These are phyloP conservation scores for Pelargonium cotyledonis DNA, from an alignment of 441 rosid species.

Conservation along the genomic window DNA sequence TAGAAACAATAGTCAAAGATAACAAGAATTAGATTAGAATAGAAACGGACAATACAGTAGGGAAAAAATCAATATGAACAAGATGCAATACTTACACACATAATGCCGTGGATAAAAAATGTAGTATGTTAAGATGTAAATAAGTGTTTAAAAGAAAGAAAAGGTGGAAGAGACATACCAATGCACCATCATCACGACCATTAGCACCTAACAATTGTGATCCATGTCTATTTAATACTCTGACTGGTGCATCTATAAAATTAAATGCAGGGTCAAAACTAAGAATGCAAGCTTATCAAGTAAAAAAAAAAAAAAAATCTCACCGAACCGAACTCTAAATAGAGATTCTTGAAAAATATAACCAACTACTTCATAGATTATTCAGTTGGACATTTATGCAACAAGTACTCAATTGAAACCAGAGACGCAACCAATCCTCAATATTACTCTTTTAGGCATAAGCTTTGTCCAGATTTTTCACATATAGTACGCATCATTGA, in stretches of 20 bases:
- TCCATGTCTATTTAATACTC: conserved; percentile 15
- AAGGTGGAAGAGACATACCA: conserved; percentile 20
- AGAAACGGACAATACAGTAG: background rate
- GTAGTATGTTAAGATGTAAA: conserved; percentile 7
- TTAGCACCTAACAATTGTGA: conserved; percentile 20
- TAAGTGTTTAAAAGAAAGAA: background rate
- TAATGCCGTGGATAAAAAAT: background rate
- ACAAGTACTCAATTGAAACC: background rate
- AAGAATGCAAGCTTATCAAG: background rate
- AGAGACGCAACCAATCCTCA: background rate
- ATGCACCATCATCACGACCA: conserved; percentile 24
- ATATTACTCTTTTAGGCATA: background rate
- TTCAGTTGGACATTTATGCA: background rate
- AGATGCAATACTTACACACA: conserved; percentile 6
- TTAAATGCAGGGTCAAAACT: conserved; percentile 4
- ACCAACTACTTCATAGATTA: background rate
- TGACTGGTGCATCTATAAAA: conserved; percentile 14
- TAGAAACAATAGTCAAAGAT: background rate
- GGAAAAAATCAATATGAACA: background rate
- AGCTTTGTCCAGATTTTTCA: background rate
- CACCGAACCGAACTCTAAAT: background rate
- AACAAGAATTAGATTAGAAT: background rate
- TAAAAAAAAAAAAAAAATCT: too few species aligned
- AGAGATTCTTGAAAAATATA: background rate
- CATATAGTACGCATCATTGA: background rate